A percentile compares a stretch with the other conserved stretches of the same genome.
phyloP scores from a whole-genome alignment of 169 alveolate genomes.

The Babesia bovis region DNA sequence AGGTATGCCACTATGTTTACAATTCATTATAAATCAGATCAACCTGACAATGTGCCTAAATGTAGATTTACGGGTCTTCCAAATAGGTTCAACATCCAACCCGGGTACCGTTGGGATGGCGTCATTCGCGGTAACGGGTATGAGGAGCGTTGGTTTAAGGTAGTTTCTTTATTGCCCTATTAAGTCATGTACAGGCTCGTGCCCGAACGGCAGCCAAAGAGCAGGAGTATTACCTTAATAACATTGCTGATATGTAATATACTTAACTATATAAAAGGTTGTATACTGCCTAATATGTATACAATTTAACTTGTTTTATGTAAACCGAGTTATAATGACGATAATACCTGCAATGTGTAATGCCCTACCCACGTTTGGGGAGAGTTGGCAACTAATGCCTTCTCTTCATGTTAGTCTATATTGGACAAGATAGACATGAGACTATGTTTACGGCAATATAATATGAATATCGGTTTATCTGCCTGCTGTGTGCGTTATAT shows the following conservation, averaged over 20 bases:
- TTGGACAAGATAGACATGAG: background rate
- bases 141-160: slow-evolving; percentile 82
- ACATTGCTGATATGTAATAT: slow-evolving; percentile 54
- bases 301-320: background rate
- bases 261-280: background rate
- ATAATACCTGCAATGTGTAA: too few relatives aligned
- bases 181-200: slow-evolving; percentile 13
- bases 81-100: slow-evolving; percentile 88
- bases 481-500: slow-evolving; percentile 16
- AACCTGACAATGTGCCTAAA: slow-evolving; percentile 68
- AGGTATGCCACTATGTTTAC: background rate
- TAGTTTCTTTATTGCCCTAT: background rate
- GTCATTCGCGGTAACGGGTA: slow-evolving; percentile 92
- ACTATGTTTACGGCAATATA: background rate
- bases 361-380: too few relatives aligned
- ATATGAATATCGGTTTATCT: background rate
- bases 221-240: slow-evolving; percentile 35
- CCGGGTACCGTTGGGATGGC: slow-evolving; percentile 97
- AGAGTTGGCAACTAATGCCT: too few relatives aligned
- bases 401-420: too few relatives aligned
- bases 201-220: slow-evolving; percentile 31
- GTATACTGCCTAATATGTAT: background rate
- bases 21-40: background rate
- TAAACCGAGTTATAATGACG: background rate
- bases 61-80: slow-evolving; percentile 84